A percentile compares a stretch with the other conserved stretches of the same genome.
Evolutionary conservation across 1,139 yeast genomes (phyloP).

Genomic region (Hanseniaspora sp.): DNA sequence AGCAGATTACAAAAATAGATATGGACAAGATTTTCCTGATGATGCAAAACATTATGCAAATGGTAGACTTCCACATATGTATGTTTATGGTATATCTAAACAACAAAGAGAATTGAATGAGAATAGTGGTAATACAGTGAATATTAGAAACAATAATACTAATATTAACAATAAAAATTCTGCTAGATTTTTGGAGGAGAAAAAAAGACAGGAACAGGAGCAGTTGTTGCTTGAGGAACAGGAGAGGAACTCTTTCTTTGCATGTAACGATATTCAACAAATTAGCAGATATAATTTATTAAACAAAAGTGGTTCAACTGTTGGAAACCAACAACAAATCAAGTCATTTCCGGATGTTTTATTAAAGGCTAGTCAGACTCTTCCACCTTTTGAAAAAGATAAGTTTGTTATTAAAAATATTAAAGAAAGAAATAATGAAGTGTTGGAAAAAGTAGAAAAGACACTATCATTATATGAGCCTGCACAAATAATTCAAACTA

Average conservation of each 20-base stretch:
- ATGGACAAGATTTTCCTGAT: conserved; percentile 13
- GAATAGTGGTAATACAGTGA: not conserved
- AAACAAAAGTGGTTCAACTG: not conserved
- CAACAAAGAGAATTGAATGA: conserved; percentile 4
- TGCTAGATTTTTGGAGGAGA: conserved; percentile 7
- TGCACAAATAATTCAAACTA: conserved; percentile 52
- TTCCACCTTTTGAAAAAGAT: conserved; percentile 31
- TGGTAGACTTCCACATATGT: conserved; percentile 14
- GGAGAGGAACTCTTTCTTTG: conserved; percentile 14
- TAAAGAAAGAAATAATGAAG: conserved; percentile 36
- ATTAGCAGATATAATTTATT: conserved; percentile 11
- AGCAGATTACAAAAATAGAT: conserved; percentile 6
- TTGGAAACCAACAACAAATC: conserved; percentile 12
- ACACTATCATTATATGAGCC: conserved; percentile 31
- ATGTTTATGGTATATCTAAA: conserved; percentile 13
- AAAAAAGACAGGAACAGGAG: conserved; percentile 10
- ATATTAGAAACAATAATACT: conserved; percentile 6
- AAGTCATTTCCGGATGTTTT: conserved; percentile 34
- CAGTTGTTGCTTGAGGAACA: conserved; percentile 13
- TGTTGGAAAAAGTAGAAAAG: conserved; percentile 45
- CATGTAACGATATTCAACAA: conserved; percentile 10
- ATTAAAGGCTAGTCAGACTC: conserved; percentile 40
- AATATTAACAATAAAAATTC: conserved; percentile 11
- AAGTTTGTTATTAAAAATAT: conserved; percentile 11
- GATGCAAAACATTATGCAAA: conserved; percentile 11